These are phyloP conservation scores for Limonium bicolor DNA, from an alignment of 148 eudicot genomes.

Conservation along the genomic window DNA sequence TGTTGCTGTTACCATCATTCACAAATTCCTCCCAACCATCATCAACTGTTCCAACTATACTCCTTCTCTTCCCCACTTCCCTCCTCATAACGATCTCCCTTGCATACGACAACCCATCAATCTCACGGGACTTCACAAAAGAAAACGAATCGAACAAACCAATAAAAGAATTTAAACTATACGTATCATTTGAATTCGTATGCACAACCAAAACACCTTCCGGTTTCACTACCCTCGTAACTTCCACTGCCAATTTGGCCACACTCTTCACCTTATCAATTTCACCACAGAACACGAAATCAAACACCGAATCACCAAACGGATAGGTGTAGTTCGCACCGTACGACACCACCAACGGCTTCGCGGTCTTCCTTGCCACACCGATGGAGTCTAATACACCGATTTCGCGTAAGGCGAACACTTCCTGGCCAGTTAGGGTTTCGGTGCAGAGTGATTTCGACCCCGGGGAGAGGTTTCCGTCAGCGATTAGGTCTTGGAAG, in stretches of 20 bases:
- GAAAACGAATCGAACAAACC: constrained; percentile 53
- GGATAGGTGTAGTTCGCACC: constrained; percentile 22
- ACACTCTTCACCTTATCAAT: constrained; percentile 17
- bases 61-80: background rate
- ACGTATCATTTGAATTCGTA: constrained; percentile 44
- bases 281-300: constrained; percentile 33
- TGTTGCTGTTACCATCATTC: constrained; percentile 8
- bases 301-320: constrained; percentile 21
- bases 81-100: constrained; percentile 63
- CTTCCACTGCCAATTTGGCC: constrained; percentile 24
- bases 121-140: constrained; percentile 35
- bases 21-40: background rate
- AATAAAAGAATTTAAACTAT: constrained; percentile 71
- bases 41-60: background rate
- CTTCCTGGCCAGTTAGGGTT: constrained; percentile 30
- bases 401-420: constrained; percentile 31
- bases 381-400: constrained; percentile 36
- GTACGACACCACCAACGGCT: constrained; percentile 31
- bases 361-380: constrained; percentile 25
- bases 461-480: constrained; percentile 25
- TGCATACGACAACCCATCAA: constrained; percentile 19
- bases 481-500: constrained; percentile 47
- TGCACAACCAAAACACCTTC: constrained; percentile 70
- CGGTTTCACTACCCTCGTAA: constrained; percentile 41
- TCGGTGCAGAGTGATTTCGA: constrained; percentile 38